Conservation (phyloP, 225 moss, liverwort and hornwort species). For the Antitrichia curtipendula region DNA sequence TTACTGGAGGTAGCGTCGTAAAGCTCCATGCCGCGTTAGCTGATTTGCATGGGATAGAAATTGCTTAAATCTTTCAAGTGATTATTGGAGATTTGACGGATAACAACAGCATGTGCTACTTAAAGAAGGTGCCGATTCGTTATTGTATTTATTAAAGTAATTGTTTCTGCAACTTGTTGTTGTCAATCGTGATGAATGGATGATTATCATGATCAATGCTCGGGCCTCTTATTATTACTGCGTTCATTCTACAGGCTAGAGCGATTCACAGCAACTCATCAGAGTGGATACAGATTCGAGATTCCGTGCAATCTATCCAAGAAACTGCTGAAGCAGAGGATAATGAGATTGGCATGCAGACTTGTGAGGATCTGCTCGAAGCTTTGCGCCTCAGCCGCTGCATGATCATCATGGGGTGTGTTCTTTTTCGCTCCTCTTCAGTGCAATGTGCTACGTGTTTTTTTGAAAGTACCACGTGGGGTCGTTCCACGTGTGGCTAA, state of each 20-base stretch:
- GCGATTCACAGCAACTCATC: slow-evolving; percentile 58
- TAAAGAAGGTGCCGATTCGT: background rate
- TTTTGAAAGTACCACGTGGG: background rate
- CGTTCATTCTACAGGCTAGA: slow-evolving; percentile 41
- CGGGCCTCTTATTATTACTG: background rate
- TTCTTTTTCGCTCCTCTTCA: background rate
- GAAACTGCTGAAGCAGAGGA: slow-evolving; percentile 39
- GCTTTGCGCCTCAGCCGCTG: slow-evolving; percentile 75
- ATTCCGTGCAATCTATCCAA: slow-evolving; percentile 40
- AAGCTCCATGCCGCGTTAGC: background rate
- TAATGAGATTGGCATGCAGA: slow-evolving; percentile 48
- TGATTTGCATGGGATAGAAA: background rate
- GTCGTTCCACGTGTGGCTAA: background rate
- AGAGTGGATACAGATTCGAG: slow-evolving; percentile 58
- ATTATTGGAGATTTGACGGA: background rate
- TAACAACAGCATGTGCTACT: background rate
- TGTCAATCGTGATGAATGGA: background rate
- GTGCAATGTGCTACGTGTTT: background rate
- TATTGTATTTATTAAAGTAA: background rate
- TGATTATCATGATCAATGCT: background rate
- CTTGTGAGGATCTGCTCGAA: slow-evolving; percentile 79
- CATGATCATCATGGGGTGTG: slow-evolving; percentile 87
- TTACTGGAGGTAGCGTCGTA: background rate
- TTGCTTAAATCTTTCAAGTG: background rate
- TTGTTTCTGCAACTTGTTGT: background rate